Conservation (phyloP, 345 rosid species). For the Trapa incisa region DNA sequence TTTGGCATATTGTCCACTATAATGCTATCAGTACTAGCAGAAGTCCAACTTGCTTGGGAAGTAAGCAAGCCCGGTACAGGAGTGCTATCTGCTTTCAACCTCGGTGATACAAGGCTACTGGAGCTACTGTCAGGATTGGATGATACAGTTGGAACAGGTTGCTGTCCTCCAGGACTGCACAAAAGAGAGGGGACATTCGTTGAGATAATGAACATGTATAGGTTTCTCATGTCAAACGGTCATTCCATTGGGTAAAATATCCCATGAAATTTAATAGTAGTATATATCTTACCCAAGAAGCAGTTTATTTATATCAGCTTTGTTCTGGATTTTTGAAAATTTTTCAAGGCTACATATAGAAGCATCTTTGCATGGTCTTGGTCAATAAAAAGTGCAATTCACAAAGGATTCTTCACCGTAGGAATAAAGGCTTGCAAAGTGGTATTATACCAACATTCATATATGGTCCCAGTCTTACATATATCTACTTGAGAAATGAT, state of each 20-base stretch:
- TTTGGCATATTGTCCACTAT: constrained; percentile 8
- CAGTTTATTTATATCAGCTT: neutral
- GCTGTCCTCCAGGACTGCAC: constrained; percentile 45
- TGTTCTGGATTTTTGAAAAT: neutral
- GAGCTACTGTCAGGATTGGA: constrained; percentile 47
- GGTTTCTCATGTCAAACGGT: neutral
- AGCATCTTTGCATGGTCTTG: neutral
- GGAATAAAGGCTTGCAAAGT: neutral
- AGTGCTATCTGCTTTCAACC: constrained; percentile 38
- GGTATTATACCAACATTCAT: neutral
- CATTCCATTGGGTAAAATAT: neutral
- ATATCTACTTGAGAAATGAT: neutral
- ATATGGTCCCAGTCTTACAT: neutral
- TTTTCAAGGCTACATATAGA: neutral
- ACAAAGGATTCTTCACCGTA: neutral
- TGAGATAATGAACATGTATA: neutral
- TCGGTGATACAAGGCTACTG: constrained; percentile 61
- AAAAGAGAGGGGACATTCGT: neutral
- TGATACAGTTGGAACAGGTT: constrained; percentile 28
- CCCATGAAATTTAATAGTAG: neutral
- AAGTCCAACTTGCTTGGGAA: constrained; percentile 44
- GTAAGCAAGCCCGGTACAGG: constrained; percentile 33
- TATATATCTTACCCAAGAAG: neutral
- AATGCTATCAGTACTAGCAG: constrained; percentile 25
- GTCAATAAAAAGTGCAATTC: neutral